A percentile compares a stretch with the other conserved stretches of the same genome.
These are phyloP conservation scores for Gossypium bickii DNA, from an alignment of 345 rosid genomes.

Conservation along the genomic window DNA sequence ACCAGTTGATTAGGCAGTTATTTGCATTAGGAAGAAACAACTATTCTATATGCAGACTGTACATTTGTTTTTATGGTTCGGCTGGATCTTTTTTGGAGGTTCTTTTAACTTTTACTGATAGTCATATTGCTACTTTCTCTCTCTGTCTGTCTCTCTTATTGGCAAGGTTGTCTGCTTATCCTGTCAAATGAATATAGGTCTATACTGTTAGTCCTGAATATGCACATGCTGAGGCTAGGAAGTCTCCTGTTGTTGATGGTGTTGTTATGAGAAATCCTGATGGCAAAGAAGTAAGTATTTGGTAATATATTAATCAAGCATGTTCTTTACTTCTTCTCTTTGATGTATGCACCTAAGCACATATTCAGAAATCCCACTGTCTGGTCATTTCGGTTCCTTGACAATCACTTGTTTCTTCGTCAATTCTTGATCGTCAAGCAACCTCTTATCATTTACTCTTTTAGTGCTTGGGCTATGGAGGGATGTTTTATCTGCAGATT, in stretches of 20 bases:
- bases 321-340: conserved; percentile 7
- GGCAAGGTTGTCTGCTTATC: conserved; percentile 12
- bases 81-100: background rate
- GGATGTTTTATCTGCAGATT: background rate
- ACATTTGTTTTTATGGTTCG: background rate
- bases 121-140: background rate
- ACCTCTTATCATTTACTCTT: background rate
- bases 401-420: background rate
- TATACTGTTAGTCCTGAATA: conserved; percentile 98
- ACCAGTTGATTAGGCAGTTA: background rate
- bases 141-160: conserved; percentile 1
- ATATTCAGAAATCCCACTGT: conserved; percentile 87
- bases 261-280: conserved; percentile 97
- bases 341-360: conserved; percentile 23
- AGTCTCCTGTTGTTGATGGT: conserved; percentile 99
- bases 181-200: conserved; percentile 54
- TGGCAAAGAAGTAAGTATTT: conserved; percentile 87
- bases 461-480: background rate
- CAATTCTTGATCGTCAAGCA: background rate
- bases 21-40: background rate
- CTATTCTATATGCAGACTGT: background rate
- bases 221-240: conserved; percentile 99
- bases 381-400: conserved; percentile 46
- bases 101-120: conserved; percentile 5
- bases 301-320: background rate